Evolutionary conservation across 78 protist genomes (phyloP).

Genomic region (Fonticula alba): DNA sequence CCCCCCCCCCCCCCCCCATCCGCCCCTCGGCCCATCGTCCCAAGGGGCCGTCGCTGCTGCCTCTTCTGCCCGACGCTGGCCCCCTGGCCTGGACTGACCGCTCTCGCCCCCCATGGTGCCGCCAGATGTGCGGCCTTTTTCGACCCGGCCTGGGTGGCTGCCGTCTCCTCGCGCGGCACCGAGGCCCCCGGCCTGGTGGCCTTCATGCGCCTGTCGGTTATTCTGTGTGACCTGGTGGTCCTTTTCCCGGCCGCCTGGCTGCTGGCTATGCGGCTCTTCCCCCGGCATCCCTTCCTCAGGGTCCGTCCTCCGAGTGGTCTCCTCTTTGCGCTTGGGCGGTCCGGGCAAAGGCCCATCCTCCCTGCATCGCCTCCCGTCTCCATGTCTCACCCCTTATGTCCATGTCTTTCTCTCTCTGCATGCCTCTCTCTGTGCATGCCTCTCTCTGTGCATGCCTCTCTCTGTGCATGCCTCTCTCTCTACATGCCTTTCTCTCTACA

Average conservation of each 20-base stretch:
- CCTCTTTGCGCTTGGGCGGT: not conserved
- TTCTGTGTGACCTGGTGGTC: slow-evolving; percentile 48
- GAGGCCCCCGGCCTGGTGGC: slow-evolving; percentile 27
- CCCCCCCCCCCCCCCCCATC: too few species aligned
- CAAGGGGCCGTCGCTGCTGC: too few species aligned
- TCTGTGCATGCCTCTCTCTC: too few species aligned
- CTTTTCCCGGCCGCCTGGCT: slow-evolving; percentile 44
- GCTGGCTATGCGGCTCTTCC: slow-evolving; percentile 1
- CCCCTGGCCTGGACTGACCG: too few species aligned
- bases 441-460: too few species aligned
- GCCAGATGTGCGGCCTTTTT: too few species aligned
- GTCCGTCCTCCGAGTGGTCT: not conserved
- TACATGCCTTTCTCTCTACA: too few species aligned
- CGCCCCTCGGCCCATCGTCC: too few species aligned
- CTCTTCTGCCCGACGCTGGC: too few species aligned
- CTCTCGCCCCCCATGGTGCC: too few species aligned
- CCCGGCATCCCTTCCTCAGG: not conserved
- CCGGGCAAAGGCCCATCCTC: not conserved
- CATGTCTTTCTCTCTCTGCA: not conserved
- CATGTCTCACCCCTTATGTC: not conserved
- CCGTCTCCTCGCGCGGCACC: slow-evolving; percentile 66
- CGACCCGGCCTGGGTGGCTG: slow-evolving; percentile 45
- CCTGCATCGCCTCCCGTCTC: not conserved
- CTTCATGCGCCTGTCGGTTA: slow-evolving; percentile 67
- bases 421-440: too few species aligned